Conservation (phyloP, 106 monocot species). For the Triglochin maritima region DNA sequence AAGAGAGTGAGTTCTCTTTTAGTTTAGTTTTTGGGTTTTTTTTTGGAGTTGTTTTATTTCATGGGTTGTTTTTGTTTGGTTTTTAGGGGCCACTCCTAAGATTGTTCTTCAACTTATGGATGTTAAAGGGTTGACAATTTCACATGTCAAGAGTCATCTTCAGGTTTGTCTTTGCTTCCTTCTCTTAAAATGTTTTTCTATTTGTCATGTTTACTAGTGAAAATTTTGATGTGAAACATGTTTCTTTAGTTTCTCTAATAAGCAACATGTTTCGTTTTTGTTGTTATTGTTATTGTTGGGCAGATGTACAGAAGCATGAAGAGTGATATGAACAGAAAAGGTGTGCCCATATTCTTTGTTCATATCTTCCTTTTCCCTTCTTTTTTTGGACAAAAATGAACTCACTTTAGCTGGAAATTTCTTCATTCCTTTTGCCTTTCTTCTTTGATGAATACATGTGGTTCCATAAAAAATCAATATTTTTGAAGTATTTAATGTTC, state of each 20-base stretch:
- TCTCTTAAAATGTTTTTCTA: not conserved
- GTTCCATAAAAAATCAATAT: not conserved
- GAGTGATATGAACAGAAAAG: slow-evolving; percentile 59
- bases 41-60: not conserved
- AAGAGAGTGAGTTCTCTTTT: slow-evolving; percentile 38
- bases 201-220: too few relatives aligned
- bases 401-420: too few relatives aligned
- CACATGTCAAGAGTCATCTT: slow-evolving; percentile 98
- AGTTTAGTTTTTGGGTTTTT: not conserved
- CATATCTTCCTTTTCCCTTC: not conserved
- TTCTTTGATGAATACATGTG: not conserved
- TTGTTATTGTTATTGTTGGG: not conserved
- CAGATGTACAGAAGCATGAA: slow-evolving; percentile 97
- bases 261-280: not conserved
- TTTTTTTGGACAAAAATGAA: not conserved
- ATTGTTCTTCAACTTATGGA: slow-evolving; percentile 89
- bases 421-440: not conserved
- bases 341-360: slow-evolving; percentile 12
- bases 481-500: too few relatives aligned
- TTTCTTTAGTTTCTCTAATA: not conserved
- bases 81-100: slow-evolving; percentile 83
- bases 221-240: too few relatives aligned
- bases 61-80: not conserved
- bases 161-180: slow-evolving; percentile 33
- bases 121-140: slow-evolving; percentile 75